A percentile compares a stretch with the other conserved stretches of the same genome.
Conservation (phyloP, 352 stramenopile species). For the Globisporangium viniferum region DNA sequence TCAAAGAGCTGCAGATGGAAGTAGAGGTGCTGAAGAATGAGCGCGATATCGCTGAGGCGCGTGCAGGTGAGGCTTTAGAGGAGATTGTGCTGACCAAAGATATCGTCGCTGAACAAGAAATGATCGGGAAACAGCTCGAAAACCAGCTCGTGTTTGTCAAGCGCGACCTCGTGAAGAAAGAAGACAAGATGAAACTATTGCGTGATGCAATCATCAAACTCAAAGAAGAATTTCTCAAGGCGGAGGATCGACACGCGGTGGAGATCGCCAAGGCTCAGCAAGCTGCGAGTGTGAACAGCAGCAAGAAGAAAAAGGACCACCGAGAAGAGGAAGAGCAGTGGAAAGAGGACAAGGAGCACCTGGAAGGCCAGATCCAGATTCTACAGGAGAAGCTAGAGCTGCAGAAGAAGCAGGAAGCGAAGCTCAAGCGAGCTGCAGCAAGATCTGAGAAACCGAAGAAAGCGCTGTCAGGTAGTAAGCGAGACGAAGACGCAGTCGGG, state of each 20-base stretch:
- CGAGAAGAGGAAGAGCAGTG: conserved; percentile 38
- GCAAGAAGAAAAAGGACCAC: conserved; percentile 16
- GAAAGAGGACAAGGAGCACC: conserved; percentile 46
- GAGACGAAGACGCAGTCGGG: conserved; percentile 19
- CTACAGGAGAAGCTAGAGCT: conserved; percentile 63
- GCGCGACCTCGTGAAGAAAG: conserved; percentile 44
- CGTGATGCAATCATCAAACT: conserved; percentile 81
- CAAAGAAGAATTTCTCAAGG: conserved; percentile 89
- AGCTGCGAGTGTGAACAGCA: conserved; percentile 19
- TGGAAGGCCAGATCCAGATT: conserved; percentile 55
- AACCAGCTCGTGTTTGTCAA: conserved; percentile 39
- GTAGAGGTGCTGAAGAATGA: conserved; percentile 51
- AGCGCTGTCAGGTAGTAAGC: conserved; percentile 6
- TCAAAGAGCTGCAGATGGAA: conserved; percentile 63
- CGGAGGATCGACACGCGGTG: conserved; percentile 74
- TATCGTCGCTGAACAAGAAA: conserved; percentile 27
- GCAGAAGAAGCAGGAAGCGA: conserved; percentile 26
- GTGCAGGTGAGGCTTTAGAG: conserved; percentile 75
- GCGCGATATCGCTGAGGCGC: conserved; percentile 68
- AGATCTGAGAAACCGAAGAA: conserved; percentile 19
- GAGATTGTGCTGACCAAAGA: conserved; percentile 76
- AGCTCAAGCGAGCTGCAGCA: conserved; percentile 15
- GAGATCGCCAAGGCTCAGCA: conserved; percentile 61
- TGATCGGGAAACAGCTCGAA: conserved; percentile 42
- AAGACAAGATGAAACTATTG: conserved; percentile 63